A percentile compares a stretch with the other conserved stretches of the same genome.
Conservation (phyloP, 768 basidiomycete genomes). For the Dacryopinax primogenitus region DNA sequence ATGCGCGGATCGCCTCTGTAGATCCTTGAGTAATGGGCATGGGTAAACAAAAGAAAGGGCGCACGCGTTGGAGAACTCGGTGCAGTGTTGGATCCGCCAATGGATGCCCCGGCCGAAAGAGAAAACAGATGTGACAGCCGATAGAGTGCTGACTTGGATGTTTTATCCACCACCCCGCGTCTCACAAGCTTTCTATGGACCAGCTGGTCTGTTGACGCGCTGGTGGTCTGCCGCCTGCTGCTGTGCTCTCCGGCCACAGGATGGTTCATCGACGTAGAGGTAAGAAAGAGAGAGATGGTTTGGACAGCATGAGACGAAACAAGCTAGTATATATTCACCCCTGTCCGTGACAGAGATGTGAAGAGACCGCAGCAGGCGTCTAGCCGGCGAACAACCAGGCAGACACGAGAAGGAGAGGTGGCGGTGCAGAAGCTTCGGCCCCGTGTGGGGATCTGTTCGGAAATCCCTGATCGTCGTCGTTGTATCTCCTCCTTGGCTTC, state of each 20-base stretch:
- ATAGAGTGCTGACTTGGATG: neutral
- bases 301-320: neutral
- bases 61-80: neutral
- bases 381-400: neutral
- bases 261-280: neutral
- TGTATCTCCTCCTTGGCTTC: neutral
- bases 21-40: neutral
- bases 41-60: neutral
- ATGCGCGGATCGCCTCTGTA: neutral
- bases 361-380: no score
- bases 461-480: neutral
- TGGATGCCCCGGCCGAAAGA: neutral
- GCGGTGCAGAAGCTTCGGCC: neutral
- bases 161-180: neutral
- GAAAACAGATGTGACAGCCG: neutral
- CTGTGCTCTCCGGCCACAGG: neutral
- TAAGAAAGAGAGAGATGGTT: neutral
- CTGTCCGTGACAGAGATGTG: neutral
- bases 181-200: neutral
- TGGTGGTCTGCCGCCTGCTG: neutral
- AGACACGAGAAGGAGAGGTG: neutral
- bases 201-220: neutral
- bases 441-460: neutral
- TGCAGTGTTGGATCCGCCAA: neutral
- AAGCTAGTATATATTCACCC: neutral